These are phyloP conservation scores for Platanthera guangdongensis DNA, from an alignment of 106 monocot species.

Conservation along the genomic window DNA sequence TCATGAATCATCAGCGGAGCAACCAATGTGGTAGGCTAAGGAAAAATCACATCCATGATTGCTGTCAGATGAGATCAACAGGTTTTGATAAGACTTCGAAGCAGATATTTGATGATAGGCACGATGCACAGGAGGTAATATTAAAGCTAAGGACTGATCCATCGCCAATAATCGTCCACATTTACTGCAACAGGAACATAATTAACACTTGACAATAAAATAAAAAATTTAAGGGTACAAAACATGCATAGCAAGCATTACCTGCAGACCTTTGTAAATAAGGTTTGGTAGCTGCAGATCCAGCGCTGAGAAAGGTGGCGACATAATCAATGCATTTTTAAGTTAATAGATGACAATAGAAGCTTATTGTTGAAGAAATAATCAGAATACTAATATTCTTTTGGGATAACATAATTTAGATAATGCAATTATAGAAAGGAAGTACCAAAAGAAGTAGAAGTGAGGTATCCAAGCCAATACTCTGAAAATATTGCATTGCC, in stretches of 20 bases:
- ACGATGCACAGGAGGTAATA: constrained; percentile 73
- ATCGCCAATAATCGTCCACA: constrained; percentile 56
- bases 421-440: neutral
- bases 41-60: constrained; percentile 21
- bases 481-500: constrained; percentile 75
- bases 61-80: constrained; percentile 18
- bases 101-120: constrained; percentile 23
- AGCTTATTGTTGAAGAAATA: neutral
- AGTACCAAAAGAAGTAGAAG: constrained; percentile 69
- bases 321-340: neutral
- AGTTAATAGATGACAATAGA: neutral
- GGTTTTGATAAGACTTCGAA: constrained; percentile 4
- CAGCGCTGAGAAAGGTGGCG: constrained; percentile 55
- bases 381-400: neutral
- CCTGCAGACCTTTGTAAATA: constrained; percentile 77
- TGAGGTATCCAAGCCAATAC: constrained; percentile 34
- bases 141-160: constrained; percentile 59
- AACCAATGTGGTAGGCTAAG: constrained; percentile 64
- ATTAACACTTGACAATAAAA: constrained; percentile 3
- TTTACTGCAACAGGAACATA: constrained; percentile 47
- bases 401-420: neutral
- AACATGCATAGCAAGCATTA: constrained; percentile 11
- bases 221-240: neutral
- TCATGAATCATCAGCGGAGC: constrained; percentile 42
- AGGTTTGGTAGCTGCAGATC: constrained; percentile 68